Percentiles rank a stretch among this genome's conserved stretches.
These are phyloP conservation scores for Ophiostoma himal-ulmi DNA, from an alignment of 2,329 filamentous ascomycete genomes.

Conservation along the genomic window DNA sequence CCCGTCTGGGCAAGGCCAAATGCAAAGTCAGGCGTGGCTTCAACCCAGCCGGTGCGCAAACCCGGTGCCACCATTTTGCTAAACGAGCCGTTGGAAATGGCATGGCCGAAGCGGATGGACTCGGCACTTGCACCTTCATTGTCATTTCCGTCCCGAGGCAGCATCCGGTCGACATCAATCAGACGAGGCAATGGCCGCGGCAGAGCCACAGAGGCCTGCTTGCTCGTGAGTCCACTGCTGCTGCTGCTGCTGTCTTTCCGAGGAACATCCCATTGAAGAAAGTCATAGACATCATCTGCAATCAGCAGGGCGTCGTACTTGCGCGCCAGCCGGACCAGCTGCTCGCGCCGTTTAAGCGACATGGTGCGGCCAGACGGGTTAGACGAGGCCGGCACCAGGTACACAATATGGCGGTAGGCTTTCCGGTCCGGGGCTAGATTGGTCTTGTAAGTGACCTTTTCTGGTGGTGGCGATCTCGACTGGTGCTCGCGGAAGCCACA, in stretches of 20 bases:
- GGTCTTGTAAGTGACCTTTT: conserved; percentile 16
- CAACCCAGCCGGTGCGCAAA: conserved; percentile 79
- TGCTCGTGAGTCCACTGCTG: neutral
- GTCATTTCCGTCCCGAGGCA: conserved; percentile 41
- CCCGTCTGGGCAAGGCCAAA: conserved; percentile 49
- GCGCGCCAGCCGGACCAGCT: conserved; percentile 70
- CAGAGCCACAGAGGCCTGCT: conserved; percentile 32
- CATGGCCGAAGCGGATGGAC: conserved; percentile 60
- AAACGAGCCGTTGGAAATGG: conserved; percentile 81
- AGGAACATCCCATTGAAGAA: conserved; percentile 66
- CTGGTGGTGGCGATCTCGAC: neutral
- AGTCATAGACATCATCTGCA: conserved; percentile 90
- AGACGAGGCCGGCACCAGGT: conserved; percentile 79
- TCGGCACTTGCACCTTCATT: conserved; percentile 37
- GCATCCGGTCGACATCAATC: conserved; percentile 67
- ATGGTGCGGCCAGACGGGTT: conserved; percentile 86
- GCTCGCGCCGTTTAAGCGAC: conserved; percentile 59
- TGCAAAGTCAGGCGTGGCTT: conserved; percentile 56
- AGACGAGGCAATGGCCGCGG: conserved; percentile 57
- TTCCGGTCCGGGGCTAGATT: conserved; percentile 57
- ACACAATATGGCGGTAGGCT: conserved; percentile 81
- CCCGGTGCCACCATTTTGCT: conserved; percentile 83
- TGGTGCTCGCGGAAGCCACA: conserved; percentile 32
- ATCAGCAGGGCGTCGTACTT: conserved; percentile 76
- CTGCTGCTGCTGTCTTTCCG: neutral